Evolutionary conservation across 805 yeast genomes (phyloP).

Genomic region (Hanseniaspora lachancei): DNA sequence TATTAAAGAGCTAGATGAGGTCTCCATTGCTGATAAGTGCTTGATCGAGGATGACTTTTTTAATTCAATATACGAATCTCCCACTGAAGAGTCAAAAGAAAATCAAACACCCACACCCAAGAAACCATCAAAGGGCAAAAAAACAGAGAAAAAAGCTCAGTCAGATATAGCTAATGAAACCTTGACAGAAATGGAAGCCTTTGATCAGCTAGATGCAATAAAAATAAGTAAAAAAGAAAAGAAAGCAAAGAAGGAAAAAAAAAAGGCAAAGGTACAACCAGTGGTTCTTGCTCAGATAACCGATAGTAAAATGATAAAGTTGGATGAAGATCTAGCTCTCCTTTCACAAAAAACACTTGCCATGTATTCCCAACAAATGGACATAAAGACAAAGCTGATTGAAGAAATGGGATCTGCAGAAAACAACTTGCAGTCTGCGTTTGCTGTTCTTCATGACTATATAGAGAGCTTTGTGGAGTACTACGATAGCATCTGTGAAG

Average conservation of each 20-base stretch:
- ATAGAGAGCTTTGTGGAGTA: not conserved
- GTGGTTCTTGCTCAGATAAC: not conserved
- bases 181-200: not conserved
- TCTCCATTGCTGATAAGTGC: not conserved
- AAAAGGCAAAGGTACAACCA: not conserved
- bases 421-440: not conserved
- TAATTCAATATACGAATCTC: not conserved
- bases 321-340: not conserved
- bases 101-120: not conserved
- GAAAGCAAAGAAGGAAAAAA: not conserved
- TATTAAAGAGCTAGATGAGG: not conserved
- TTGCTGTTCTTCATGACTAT: not conserved
- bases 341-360: not conserved
- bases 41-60: not conserved
- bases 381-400: not conserved
- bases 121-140: not conserved
- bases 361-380: not conserved
- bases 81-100: not conserved
- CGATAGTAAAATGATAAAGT: not conserved
- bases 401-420: not conserved
- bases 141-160: not conserved
- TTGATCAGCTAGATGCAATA: not conserved
- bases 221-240: not conserved
- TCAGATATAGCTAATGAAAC: not conserved
- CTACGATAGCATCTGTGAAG: conserved; percentile 3